A percentile compares a stretch with the other conserved stretches of the same genome.
phyloP scores from a whole-genome alignment of 2,329 filamentous ascomycete genomes.

The Geosmithia flava region DNA sequence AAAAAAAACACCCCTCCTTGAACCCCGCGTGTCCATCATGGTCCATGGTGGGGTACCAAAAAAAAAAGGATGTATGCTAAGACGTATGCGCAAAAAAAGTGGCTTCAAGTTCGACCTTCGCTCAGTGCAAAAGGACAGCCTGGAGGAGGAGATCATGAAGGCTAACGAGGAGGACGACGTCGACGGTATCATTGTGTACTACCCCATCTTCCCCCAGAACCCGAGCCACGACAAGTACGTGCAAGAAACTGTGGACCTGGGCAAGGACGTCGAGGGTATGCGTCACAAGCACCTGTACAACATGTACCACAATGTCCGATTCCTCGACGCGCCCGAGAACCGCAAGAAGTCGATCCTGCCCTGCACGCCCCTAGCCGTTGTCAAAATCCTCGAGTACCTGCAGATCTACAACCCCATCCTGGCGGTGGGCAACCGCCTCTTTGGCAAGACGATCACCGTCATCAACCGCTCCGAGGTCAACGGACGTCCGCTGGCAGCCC shows the following conservation, averaged over 20 bases:
- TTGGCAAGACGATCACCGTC: constrained; percentile 88
- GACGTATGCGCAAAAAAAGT: constrained; percentile 27
- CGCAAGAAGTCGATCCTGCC: constrained; percentile 84
- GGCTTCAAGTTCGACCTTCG: constrained; percentile 84
- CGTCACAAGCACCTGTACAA: constrained; percentile 94
- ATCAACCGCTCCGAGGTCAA: constrained; percentile 97
- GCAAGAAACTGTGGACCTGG: constrained; percentile 80
- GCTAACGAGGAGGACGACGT: constrained; percentile 70
- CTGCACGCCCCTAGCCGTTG: constrained; percentile 88
- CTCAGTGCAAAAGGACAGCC: constrained; percentile 70
- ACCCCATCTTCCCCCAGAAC: constrained; percentile 79
- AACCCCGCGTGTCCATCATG: neutral
- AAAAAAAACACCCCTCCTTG: neutral
- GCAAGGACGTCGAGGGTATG: constrained; percentile 92
- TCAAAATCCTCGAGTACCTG: constrained; percentile 94
- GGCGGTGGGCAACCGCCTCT: constrained; percentile 82
- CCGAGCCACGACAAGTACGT: constrained; percentile 85
- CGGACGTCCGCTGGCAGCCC: constrained; percentile 78
- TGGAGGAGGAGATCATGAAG: constrained; percentile 77
- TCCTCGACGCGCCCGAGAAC: constrained; percentile 68
- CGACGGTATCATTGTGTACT: constrained; percentile 95
- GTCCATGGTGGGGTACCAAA: neutral
- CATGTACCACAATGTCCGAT: constrained; percentile 98
- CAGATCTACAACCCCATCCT: constrained; percentile 95
- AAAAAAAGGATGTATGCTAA: neutral